Percentiles rank a stretch among this genome's conserved stretches.
phyloP scores from a whole-genome alignment of 2,329 filamentous ascomycete genomes.

The Aspergillus chevalieri region DNA sequence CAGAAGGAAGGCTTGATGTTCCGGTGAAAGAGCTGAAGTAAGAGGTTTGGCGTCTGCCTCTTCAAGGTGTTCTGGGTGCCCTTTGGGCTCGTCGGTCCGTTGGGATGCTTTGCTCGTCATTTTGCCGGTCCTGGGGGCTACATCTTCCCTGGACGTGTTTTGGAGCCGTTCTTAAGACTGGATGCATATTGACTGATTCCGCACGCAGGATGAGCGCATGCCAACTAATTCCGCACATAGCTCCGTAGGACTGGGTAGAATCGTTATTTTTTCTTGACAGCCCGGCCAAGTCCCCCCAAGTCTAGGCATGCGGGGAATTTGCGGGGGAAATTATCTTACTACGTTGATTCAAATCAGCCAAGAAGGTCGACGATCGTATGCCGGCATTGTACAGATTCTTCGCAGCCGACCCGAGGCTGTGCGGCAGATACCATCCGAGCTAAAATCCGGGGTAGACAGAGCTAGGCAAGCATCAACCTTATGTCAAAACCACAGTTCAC shows the following conservation, averaged over 20 bases:
- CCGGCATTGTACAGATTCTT: neutral
- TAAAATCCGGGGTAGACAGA: too few species aligned
- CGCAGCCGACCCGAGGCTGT: neutral
- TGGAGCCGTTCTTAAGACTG: neutral
- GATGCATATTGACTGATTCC: neutral
- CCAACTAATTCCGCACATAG: too few species aligned
- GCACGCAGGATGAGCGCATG: too few species aligned
- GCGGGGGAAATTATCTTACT: neutral
- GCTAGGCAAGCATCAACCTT: too few species aligned
- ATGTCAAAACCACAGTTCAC: too few species aligned
- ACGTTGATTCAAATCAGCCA: neutral
- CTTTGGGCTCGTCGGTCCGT: neutral
- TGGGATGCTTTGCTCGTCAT: neutral
- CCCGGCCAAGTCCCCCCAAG: neutral
- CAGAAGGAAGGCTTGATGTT: constrained; percentile 44
- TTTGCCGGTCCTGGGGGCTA: neutral
- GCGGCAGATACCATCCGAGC: neutral
- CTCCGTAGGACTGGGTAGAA: too few species aligned
- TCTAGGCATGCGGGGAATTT: neutral
- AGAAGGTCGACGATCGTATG: neutral
- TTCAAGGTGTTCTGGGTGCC: neutral
- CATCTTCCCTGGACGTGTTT: neutral
- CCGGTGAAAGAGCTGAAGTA: constrained; percentile 8
- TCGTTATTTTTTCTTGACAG: too few species aligned
- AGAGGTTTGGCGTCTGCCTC: neutral